phyloP scores from a whole-genome alignment of 371 early-diverging fungal species.

The Mortierella sp. region DNA sequence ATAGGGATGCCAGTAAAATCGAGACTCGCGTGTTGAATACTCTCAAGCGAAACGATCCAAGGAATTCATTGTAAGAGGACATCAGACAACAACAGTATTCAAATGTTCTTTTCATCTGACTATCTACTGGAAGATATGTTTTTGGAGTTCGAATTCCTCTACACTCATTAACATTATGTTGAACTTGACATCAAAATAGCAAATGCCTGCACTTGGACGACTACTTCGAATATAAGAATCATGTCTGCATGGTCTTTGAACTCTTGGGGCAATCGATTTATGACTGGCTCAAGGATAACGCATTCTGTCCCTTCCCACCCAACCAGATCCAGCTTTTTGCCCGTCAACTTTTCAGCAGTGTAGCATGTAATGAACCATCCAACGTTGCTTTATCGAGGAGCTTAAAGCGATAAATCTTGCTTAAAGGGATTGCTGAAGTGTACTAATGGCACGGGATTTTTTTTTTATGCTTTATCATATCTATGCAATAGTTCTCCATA shows the following conservation, averaged over 20 bases:
- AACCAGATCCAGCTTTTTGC: conserved; percentile 89
- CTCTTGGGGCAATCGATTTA: conserved; percentile 88
- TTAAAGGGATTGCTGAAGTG: neutral
- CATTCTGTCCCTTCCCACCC: conserved; percentile 89
- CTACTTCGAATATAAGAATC: conserved; percentile 88
- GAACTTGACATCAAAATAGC: conserved; percentile 36
- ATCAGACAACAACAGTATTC: neutral
- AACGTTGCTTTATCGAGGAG: neutral
- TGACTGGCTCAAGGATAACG: conserved; percentile 93
- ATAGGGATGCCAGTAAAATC: conserved; percentile 91
- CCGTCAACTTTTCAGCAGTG: conserved; percentile 78
- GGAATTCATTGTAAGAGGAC: conserved; percentile 67
- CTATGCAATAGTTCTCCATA: conserved; percentile 76
- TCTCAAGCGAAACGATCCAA: conserved; percentile 83
- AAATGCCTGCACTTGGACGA: conserved; percentile 72
- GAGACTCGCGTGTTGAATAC: conserved; percentile 90
- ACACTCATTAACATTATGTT: neutral
- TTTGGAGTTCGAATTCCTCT: neutral
- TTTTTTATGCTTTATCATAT: neutral
- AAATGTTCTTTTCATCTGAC: too few relatives aligned
- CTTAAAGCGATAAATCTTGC: neutral
- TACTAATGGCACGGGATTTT: neutral
- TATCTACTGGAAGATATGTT: neutral
- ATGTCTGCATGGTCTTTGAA: conserved; percentile 98
- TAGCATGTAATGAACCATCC: conserved; percentile 68